phyloP scores from a whole-genome alignment of 129 eudicot species.

The Logfia minima region DNA sequence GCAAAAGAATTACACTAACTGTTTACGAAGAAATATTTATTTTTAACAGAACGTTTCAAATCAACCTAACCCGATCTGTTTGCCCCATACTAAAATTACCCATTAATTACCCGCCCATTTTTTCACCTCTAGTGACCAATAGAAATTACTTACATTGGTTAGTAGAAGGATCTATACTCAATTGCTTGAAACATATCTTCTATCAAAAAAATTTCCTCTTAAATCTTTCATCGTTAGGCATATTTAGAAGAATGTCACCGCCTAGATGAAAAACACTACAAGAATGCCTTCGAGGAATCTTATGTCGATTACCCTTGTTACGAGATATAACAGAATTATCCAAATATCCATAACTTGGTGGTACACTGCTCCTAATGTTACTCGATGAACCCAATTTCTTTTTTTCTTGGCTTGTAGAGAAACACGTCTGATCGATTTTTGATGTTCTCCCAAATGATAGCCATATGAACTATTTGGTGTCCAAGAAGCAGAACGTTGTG shows the following conservation, averaged over 20 bases:
- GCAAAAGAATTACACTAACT: no score
- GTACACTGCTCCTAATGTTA: neutral
- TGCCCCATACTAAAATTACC: neutral
- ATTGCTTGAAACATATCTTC: conserved; percentile 34
- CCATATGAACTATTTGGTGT: conserved; percentile 29
- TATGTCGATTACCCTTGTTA: conserved; percentile 1
- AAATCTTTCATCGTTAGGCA: conserved; percentile 31
- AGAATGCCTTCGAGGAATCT: conserved; percentile 13
- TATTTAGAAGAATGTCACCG: conserved; percentile 12
- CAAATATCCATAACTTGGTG: conserved; percentile 16
- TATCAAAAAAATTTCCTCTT: conserved; percentile 42
- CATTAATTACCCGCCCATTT: neutral
- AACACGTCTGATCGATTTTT: conserved; percentile 30
- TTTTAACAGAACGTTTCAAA: no score
- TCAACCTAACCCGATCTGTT: neutral
- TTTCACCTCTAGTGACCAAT: neutral
- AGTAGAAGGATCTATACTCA: conserved; percentile 26
- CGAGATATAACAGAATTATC: conserved; percentile 19
- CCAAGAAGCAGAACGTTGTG: conserved; percentile 31
- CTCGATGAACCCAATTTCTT: conserved; percentile 17
- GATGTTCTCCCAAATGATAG: conserved; percentile 37
- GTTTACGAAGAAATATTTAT: no score
- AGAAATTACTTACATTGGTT: conserved; percentile 19
- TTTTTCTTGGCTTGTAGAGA: conserved; percentile 34
- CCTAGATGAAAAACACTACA: conserved; percentile 7